These are phyloP conservation scores for Phalaenopsis hybrid DNA, from an alignment of 116 monocot species.

Conservation along the genomic window DNA sequence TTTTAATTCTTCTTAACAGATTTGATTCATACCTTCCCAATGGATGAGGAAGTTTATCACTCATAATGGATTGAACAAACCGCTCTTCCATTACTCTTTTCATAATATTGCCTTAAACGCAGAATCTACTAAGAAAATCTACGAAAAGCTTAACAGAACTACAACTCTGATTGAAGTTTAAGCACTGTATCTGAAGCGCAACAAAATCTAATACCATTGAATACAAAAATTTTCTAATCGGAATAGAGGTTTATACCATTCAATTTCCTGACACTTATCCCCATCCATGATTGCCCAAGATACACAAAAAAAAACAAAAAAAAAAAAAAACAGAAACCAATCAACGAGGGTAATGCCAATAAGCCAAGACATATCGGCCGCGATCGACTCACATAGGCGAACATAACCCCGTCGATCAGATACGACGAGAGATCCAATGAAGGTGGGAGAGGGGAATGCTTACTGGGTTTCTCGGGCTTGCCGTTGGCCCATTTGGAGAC, in stretches of 20 bases:
- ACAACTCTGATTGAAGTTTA: not conserved
- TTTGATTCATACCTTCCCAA: not conserved
- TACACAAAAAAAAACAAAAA: not conserved
- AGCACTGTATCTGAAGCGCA: not conserved
- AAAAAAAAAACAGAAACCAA: not conserved
- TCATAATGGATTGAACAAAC: too few relatives aligned
- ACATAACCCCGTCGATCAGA: not conserved
- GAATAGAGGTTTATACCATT: not conserved
- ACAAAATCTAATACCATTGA: not conserved
- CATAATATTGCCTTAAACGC: not conserved
- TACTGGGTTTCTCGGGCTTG: conserved; percentile 86
- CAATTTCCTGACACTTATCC: not conserved
- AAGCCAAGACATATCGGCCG: not conserved
- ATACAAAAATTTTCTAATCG: not conserved
- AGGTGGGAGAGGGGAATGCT: not conserved
- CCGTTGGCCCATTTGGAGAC: conserved; percentile 77
- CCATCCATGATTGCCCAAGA: not conserved
- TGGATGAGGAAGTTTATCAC: not conserved
- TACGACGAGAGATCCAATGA: not conserved
- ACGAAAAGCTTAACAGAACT: not conserved
- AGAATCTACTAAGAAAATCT: not conserved
- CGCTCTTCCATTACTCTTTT: too few relatives aligned
- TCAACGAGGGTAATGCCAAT: not conserved
- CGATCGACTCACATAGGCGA: not conserved
- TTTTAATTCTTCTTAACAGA: not conserved